Percentiles rank a stretch among this genome's conserved stretches.
phyloP scores from a whole-genome alignment of 257 asterid genomes.

The Voacanga thouarsii region DNA sequence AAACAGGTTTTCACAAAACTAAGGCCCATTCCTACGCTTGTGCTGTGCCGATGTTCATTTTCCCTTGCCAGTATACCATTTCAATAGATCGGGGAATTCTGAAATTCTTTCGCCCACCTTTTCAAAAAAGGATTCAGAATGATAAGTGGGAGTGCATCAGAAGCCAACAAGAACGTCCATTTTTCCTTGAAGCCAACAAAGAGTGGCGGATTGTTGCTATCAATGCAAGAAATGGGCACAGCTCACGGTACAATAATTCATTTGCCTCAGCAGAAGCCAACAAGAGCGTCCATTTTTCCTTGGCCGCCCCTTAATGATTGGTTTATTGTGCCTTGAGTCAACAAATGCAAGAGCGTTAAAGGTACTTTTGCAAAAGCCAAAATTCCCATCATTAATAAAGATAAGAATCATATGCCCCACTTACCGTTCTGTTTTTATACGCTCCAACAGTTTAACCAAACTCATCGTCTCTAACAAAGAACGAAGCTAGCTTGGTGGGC shows the following conservation, averaged over 20 bases:
- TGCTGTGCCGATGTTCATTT: no score
- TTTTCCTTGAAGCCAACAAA: no score
- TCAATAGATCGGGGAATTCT: no score
- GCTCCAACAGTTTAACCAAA: background rate
- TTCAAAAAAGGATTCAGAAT: background rate
- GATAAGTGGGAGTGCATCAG: background rate
- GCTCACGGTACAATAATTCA: background rate
- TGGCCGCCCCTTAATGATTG: no score
- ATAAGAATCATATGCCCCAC: constrained; percentile 46
- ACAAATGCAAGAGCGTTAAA: constrained; percentile 18
- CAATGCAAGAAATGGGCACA: background rate
- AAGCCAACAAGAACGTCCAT: no score
- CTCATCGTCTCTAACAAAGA: constrained; percentile 9
- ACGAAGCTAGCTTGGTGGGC: background rate
- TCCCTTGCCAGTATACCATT: no score
- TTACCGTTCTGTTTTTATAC: constrained; percentile 23
- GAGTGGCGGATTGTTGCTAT: background rate
- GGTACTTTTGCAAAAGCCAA: constrained; percentile 49
- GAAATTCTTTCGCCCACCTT: no score
- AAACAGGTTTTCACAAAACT: no score
- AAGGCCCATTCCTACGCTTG: no score
- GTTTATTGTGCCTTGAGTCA: background rate
- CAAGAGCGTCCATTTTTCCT: background rate
- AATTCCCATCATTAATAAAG: constrained; percentile 26
- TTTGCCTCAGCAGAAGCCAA: background rate